Conservation (phyloP, 1,284 basidiomycete genomes). For the Sphagnurus paluster region DNA sequence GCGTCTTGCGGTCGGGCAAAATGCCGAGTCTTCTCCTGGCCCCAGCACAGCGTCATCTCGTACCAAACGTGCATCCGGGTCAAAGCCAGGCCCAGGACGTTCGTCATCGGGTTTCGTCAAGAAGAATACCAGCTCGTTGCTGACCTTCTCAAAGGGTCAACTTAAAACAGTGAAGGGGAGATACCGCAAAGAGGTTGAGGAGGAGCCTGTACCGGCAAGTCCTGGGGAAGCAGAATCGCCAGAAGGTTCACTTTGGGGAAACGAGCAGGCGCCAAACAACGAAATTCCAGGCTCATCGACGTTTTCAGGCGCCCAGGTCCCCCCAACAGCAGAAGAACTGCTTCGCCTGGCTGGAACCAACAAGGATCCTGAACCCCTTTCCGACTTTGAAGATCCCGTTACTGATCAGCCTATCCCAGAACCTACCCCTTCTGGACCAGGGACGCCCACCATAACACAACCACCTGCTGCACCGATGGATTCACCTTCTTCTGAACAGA, state of each 20-base stretch:
- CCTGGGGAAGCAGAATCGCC: not conserved
- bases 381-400: constrained; percentile 54
- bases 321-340: constrained; percentile 45
- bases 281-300: constrained; percentile 1
- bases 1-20: constrained; percentile 32
- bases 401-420: not conserved
- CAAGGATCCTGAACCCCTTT: constrained; percentile 36
- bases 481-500: not conserved
- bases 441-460: too few species aligned
- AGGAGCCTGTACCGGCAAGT: not conserved
- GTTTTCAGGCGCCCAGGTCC: constrained; percentile 12
- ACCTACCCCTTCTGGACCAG: too few species aligned
- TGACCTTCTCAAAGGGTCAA: constrained; percentile 47
- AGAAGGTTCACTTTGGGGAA: constrained; percentile 10
- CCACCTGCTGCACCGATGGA: not conserved
- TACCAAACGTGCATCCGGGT: constrained; percentile 15
- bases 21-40: constrained; percentile 10
- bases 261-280: constrained; percentile 7
- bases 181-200: constrained; percentile 21
- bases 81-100: constrained; percentile 49
- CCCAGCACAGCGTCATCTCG: constrained; percentile 8
- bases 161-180: constrained; percentile 48
- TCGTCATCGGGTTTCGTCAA: constrained; percentile 38
- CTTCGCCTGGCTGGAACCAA: constrained; percentile 46
- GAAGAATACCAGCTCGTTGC: constrained; percentile 45